phyloP scores from a whole-genome alignment of 2,329 filamentous ascomycete species.

The Pestalotiopsis sp. region DNA sequence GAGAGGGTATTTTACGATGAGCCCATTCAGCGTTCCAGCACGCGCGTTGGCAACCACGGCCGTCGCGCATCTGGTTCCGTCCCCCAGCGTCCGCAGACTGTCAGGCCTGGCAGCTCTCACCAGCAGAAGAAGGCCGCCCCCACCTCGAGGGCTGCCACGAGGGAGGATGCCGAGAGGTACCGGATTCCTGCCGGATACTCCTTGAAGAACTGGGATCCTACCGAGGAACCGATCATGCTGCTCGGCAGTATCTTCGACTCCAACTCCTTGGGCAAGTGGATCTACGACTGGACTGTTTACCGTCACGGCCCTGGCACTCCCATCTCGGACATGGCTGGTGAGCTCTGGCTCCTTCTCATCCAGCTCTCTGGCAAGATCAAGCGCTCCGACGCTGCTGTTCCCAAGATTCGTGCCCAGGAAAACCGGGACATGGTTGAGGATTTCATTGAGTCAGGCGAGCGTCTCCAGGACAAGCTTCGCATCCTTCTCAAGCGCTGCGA shows the following conservation, averaged over 20 bases:
- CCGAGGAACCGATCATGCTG: slow-evolving; percentile 90
- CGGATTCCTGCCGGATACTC: slow-evolving; percentile 89
- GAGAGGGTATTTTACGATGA: slow-evolving; percentile 46
- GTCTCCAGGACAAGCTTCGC: slow-evolving; percentile 83
- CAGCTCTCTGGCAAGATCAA: slow-evolving; percentile 94
- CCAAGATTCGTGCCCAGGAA: slow-evolving; percentile 72
- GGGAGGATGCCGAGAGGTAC: slow-evolving; percentile 63
- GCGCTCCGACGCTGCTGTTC: slow-evolving; percentile 78
- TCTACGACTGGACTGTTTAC: slow-evolving; percentile 99
- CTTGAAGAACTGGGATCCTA: slow-evolving; percentile 97
- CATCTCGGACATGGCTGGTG: slow-evolving; percentile 88
- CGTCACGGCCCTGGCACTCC: slow-evolving; percentile 77
- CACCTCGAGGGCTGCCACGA: slow-evolving; percentile 51
- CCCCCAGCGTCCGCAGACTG: slow-evolving; percentile 53
- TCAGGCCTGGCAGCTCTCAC: slow-evolving; percentile 47
- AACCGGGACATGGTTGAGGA: slow-evolving; percentile 83
- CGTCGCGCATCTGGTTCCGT: slow-evolving; percentile 48
- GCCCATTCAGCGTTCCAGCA: slow-evolving; percentile 38
- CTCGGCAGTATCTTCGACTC: slow-evolving; percentile 96
- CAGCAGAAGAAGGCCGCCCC: slow-evolving; percentile 40
- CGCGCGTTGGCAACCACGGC: slow-evolving; percentile 39
- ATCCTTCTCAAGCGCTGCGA: slow-evolving; percentile 89
- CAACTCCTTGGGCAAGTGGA: slow-evolving; percentile 98
- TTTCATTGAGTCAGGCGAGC: slow-evolving; percentile 87
- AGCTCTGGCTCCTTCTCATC: slow-evolving; percentile 93